Evolutionary conservation across 202 grass and related monocot genomes (phyloP), one percentile per base, ranked within the genome.

Genomic region (Schoenoplectus tabernaemontani): DNA sequence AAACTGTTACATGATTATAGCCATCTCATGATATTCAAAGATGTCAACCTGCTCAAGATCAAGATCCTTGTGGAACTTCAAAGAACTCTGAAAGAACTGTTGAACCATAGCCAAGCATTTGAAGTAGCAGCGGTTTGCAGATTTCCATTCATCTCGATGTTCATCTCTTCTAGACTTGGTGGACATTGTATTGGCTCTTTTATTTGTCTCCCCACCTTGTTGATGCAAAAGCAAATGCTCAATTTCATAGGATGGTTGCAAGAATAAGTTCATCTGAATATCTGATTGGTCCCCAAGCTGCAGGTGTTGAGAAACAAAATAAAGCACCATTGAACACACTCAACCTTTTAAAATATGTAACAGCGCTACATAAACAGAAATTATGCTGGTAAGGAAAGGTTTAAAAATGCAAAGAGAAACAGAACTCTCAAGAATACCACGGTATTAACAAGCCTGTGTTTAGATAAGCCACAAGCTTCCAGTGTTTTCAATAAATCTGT

Each of bases 51-150:
- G 87, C 78, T 90, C 84, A 47, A 92, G 83, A 44, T 83, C 89
- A 53, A 97, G 82, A 90, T 93, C 89, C 88, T 93, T 93, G 70
- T 88, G 91, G 81, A 97, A 97, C 78, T 88, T 92, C 46, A 90
- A 77, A 41, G 89, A 93, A 83, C 83, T 80, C 39, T 92, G 85
- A 83, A 64, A 82, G 64, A 97, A 82, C 83, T 89, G 86, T 59
- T 93, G 87, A 81, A 97, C 82, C 66, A 82, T 86, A 83, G 89
- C 77, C 78, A 92, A 87, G 77, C 89, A 91, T 88, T 87, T 90
- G 78, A 97, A 97, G 62, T 92, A 92, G 59, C 88, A 87, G 20
- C 76, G 42, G 56, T 93, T 97, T 84, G 87, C 81, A 84, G 43
- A 68, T 73, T 88, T 90, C 94, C 89, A 93, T 77, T 84, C 80